Base-by-base conservation (phyloP, 371 early-diverging fungal genomes). In the Syncephalastrum monosporum region DNA sequence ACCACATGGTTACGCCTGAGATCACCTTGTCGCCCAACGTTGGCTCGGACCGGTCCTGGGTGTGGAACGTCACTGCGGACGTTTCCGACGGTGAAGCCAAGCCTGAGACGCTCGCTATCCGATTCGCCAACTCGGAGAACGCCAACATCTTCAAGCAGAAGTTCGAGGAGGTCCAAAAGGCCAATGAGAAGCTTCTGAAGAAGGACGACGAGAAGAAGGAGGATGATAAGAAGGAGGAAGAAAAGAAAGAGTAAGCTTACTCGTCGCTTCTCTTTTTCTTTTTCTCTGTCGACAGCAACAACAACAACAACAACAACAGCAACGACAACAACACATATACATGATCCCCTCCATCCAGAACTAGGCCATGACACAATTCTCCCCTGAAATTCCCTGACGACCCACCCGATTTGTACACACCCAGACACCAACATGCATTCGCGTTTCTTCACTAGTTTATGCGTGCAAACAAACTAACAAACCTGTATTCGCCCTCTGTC, bases 41-140 rank as follows among this genome's bases (percentile, higher is more conserved):
- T 58, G 97, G 96, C 47, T 94, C 94, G 24, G 98, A 97, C 81
- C 93, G 97, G 62, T 95, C 96, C 41, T 98, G 97, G 97, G 97
- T 97, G 24, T 98, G 92, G 90, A 94, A 82, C 59, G 91, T 88
- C 41, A 68, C 84, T 49, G 88, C 91, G 47, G 98, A 98, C 66
- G 82, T 91, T 47, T 89, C 96, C 43, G 98, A 98, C 38, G 97
- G 91, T 27, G 89, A 86, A 63, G 70, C 90, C 23, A 82, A 83
- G 48, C 81, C 88, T 47, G 94, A 97, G 74, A 82, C 92, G 21
- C 81, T 98, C 60, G 98, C 98, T 54, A 95, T 96, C 59, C 92
- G 98, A 61, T 95, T 98, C 61, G 96, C 91, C 67, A 97, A 94
- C 84, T 72, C 92, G 52, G 97, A 98, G 48, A 95, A 79, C 41